Evolutionary conservation across 257 asterid species (phyloP), one percentile per base, ranked within the genome.

Genomic region (Solanum lycopersicoides): DNA sequence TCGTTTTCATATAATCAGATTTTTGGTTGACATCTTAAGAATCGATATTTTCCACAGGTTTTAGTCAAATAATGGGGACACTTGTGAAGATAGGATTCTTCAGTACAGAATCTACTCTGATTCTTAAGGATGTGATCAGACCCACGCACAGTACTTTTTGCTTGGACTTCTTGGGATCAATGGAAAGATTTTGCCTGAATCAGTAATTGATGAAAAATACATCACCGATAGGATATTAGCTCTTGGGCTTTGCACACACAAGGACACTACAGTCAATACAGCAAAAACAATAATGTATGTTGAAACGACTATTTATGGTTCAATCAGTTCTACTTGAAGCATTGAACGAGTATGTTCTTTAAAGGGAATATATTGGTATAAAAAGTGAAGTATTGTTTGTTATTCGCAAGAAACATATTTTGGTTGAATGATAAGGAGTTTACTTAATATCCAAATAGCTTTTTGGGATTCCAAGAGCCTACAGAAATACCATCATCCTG

Each of bases 221-320:
- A 92, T 95, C 66, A 87, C 90, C 69, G 98, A 95, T 86, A 92
- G 89, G 90, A 92, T 97, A 14, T 50, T 89, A 47, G 88, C 89
- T 60, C 95, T 92, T 80, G 97, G 95, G 53, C 79, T 79, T 37
- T 91, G 95, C 93, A 89, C 88, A 90, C 92, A 94, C 53, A 89
- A 84, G 86, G 98, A 90, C 85, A 90, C 92, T 11, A 95, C 98
- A 25, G 41, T 74, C 13, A 93, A 89, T 87, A 92, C 98, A 20
- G 97, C 97, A 90, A 95, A 94, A 91, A 95, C 96, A 75, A 95
- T 97, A 42, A 69, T 93, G 99, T 95, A 93, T 91, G 98, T 92
- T 87, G 18, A 88, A 14, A 68, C 12, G 20, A 68, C 4, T 45
- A 16, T 53, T 45, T 45, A 4, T 47, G 73, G 47, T 16, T 37